Evolutionary conservation across 2,329 filamentous ascomycete genomes (phyloP), one percentile per base, ranked within the genome.

Genomic region (Colletotrichum sp.): DNA sequence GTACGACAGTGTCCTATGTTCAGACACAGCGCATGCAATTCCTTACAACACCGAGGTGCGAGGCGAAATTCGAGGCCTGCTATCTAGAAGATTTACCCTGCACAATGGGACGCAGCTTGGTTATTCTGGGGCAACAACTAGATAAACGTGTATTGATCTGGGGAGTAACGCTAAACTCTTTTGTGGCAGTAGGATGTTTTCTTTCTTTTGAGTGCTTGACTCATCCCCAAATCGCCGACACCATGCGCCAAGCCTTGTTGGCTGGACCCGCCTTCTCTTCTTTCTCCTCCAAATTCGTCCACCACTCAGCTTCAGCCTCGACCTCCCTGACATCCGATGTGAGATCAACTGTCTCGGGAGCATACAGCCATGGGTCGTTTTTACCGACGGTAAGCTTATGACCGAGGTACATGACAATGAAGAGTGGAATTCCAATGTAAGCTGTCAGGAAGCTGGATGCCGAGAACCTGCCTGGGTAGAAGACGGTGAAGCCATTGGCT

Each of bases 341-440:
- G 54, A 69, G 29, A 21, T 69, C 38, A 16, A 69, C 66, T 2
- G 61, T 38, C 15, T 69, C 66, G 6, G 66, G 66, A 2, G 57
- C 66, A 11, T 62, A 54, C 12, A 69, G 8, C 66, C 66, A 69
- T 2, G 66, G 66, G 29, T 63, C 66, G 5, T 54, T 65, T 16
- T 27, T 54, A 15, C 62, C 66, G 8, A 8, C 66, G 5, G 43
- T 69, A 27, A 85, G 8, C 76, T 86, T 86, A 83, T 83, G 86
- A 7, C 68, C 77, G 18, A 86, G 76, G 16, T 84, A 84, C 1
- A 84, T 84, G 4, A 82, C 71, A n/a, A 89, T 76, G 78, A 93
- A 93, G 18, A 91, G 87, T 0, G 90, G 90, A 63, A 93, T 89
- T 9, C 91, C 91, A 21, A 93, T 87, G 77, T 93, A 93, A 0